Base-by-base conservation (phyloP, 2,329 filamentous ascomycete species). In the Aspergillus sojae region DNA sequence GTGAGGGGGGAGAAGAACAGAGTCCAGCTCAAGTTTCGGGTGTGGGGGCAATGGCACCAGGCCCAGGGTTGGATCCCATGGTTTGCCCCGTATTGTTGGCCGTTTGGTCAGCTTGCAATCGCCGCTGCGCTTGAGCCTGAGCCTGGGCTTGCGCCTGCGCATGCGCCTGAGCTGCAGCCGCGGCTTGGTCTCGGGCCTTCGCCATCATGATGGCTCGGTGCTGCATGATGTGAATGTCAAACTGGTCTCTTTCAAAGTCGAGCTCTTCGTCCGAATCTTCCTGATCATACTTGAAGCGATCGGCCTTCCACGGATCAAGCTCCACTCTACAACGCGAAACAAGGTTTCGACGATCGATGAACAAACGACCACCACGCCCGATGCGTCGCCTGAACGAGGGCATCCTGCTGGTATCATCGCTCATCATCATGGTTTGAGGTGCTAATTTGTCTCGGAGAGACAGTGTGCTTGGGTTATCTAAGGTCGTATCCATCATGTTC, bases 281-380 rank as follows among this genome's bases (percentile, higher is more conserved):
- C 30, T 90, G 89, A 73, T 96, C 92, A 79, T 92, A 96, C 79
- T 93, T 96, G 86, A 91, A 97, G 65, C 89, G 86, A 74, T 94
- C 91, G 62, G 84, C 79, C 57, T 83, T 84, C 78, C 72, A 77
- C 77, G 75, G 79, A 68, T 81, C 79, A 70, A 78, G 69, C 21
- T 79, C 74, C 78, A 81, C 63, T 82, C 80, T 80, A 71, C 75
- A 78, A 58, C 82, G 85, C 50, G 85, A 77, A 66, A 82, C 85
- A 74, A 93, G 82, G 61, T 90, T 89, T 70, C 91, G 89, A 70
- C 93, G 89, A 79, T 98, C 95, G 69, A 98, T 92, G 86, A 93
- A 93, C 69, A 96, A 78, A 45, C 94, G 89, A 67, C 93, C 93
- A 66, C 94, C 85, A 70, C 94, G 90, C 60, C 94, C 94, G 61